Base-by-base conservation (phyloP, 208 protist genomes). In the Borovskyia barvae region DNA sequence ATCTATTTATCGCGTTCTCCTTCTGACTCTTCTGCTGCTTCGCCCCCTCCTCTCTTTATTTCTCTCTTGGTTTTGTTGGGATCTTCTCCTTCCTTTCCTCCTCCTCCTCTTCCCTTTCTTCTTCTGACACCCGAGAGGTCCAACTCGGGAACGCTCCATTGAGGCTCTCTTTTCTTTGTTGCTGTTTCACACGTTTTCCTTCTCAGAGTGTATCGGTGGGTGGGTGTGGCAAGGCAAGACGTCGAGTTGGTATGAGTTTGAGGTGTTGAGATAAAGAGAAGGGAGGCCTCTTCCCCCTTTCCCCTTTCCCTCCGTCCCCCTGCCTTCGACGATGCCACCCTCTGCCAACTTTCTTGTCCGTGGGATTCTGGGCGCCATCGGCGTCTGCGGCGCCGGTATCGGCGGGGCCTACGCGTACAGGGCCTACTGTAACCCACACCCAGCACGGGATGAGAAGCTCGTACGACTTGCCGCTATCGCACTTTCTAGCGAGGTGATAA, bases 401-500 rank as follows among this genome's bases (percentile, higher is more conserved):
- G 64, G 70, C 42, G 63, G 72, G 32, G 50, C 30, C 3, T 81
- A 85, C 67, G 33, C 88, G 17, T 79, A 85, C 60, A 52, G 51
- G 17, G 66, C 50, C n/a, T 75, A 69, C 37, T 19, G 64, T 17
- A 53, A 55, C 15, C 43, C 17, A 8, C 37, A 47, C 20, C 63
- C 63, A 22, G 39, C 5, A 28, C 43, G 75, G n/a, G 82, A 91
- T 47, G 73, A 80, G n/a, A 73, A 74, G 29, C 63, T 92, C 11
- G 28, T 94, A 9, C 82, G 80, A 39, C 35, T 94, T 11, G 80
- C 85, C 7, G 88, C 88, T 12, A 58, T 92, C 14, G 76, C 82
- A 4, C 75, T 95, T n/a, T 92, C 85, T 3, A 72, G 73, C 41
- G 78, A 84, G 43, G 80, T 92, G 5, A 66, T 92, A 15, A 40